Percentiles rank a stretch among this genome's conserved stretches.
phyloP scores from a whole-genome alignment of 2,329 filamentous ascomycete genomes.

The Talaromyces verruculosus region DNA sequence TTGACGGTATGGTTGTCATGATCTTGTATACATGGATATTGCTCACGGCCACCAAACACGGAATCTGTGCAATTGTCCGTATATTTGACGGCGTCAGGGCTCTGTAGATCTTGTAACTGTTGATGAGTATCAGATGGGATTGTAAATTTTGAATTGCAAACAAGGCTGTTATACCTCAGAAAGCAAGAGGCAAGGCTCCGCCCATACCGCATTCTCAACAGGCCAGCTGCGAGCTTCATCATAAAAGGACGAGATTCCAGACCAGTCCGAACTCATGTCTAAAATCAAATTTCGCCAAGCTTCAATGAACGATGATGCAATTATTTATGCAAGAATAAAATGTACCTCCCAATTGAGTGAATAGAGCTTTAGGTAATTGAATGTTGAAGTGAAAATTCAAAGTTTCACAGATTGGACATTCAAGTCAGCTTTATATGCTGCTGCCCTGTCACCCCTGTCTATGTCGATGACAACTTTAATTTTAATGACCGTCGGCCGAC shows the following conservation, averaged over 20 bases:
- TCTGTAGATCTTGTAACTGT: background rate
- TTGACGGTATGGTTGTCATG: background rate
- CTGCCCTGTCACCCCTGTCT: background rate
- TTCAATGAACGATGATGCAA: background rate
- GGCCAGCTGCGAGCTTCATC: background rate
- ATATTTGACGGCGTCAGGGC: background rate
- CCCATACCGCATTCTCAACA: background rate
- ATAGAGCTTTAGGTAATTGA: background rate
- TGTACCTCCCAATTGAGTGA: background rate
- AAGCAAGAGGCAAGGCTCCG: background rate
- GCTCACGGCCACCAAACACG: background rate
- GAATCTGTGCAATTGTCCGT: background rate
- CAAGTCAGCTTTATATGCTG: background rate
- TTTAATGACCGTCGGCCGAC: background rate
- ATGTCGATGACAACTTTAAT: background rate
- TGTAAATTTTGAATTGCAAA: background rate
- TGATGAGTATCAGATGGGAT: background rate
- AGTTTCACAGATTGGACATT: background rate
- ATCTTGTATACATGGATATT: background rate
- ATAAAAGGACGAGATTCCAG: background rate
- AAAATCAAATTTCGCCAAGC: background rate
- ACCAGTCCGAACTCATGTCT: background rate
- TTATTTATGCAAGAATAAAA: background rate
- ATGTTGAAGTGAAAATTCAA: background rate
- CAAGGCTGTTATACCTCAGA: background rate